Evolutionary conservation across 208 protist species (phyloP), one percentile per base, ranked within the genome.

Genomic region (Leptomonas seymouri): DNA sequence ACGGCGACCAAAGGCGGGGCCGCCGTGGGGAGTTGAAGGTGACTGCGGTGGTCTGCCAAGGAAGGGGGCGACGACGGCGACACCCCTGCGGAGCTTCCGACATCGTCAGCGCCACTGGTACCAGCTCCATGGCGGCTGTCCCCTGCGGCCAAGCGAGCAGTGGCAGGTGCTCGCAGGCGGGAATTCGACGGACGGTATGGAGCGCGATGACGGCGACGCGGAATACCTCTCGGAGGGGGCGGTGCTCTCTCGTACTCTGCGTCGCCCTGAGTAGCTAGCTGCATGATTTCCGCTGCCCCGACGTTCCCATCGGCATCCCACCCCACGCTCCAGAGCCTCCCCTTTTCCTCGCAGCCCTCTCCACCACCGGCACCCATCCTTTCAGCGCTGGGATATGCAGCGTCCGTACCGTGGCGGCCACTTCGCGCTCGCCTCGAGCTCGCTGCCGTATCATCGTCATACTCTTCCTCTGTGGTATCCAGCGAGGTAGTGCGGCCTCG

Each of bases 11-110:
- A 55, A 23, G 61, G 50, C 21, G 62, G 44, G 23, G 44, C 42
- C 23, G 44, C 46, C 2, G 62, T 28, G 15, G 36, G 15, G 14
- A 57, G 46, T 34, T 44, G 23, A 54, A 76, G 36, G 25, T 18
- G 46, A 18, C 25, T 23, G 12, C 62, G 48, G 34, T 76, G 70
- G 14, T n/a, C n/a, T n/a, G n/a, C n/a, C n/a, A n/a, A n/a, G n/a
- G n/a, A n/a, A n/a, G 23, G 18, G 7, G 45, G 30, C 9, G 48
- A 61, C n/a, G 45, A 68, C 21, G 53, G 18, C 3, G 31, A n/a
- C 25, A 54, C 1, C 7, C 34, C 20, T 0, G 31, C 30, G 20
- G 36, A n/a, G 2, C 16, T 14, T 20, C 31, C 18, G 5, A 1
- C 50, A 36, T 2, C 14, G 11, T 15, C 50, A 28, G 27, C 12